Base-by-base conservation (phyloP, 2,329 filamentous ascomycete species). In the Alternaria ethzedia region DNA sequence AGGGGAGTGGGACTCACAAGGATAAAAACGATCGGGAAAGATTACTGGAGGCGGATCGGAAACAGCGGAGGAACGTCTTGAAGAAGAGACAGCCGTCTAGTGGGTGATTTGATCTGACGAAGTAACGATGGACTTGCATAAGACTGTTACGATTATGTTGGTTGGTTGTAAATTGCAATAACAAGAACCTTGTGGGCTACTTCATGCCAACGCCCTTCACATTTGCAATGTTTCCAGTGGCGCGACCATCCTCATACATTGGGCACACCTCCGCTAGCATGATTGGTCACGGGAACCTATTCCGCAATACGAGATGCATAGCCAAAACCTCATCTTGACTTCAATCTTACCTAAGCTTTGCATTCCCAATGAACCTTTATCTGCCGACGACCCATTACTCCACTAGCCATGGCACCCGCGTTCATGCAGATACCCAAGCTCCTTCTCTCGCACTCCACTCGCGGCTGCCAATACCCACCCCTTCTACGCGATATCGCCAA, bases 61-160 rank as follows among this genome's bases (percentile, higher is more conserved):
- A 63, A 21, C 54, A 52, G 3, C 56, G 60, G 20, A 47, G 56
- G 49, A 63, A 59, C 25, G 57, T 59, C n/a, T 30, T 63, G 23
- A 63, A 50, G 26, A 63, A 63, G 56, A 63, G 49, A 11, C 59
- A 57, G 4, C 54, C 59, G 25, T 30, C 28, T 44, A 23, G 15
- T 25, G 57, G 47, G n/a, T 62, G 59, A 62, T 11, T 10, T 41
- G 15, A 20, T 17, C 32, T 41, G 36, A 41, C 36, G n/a, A 26
- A 49, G 30, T 52, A 6, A 52, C 13, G 20, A 52, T 30, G 8
- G 13, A 25, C 30, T 52, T 28, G 46, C 10, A 28, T 28, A 49
- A n/a, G 9, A 28, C 25, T 26, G 13, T 41, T 15, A 28, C 21
- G 23, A 54, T n/a, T 21, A 21, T 44, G 23, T 54, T 54, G 36